A percentile compares a stretch with the other conserved stretches of the same genome.
phyloP scores from a whole-genome alignment of 345 rosid genomes.

The Gossypium arboreum region DNA sequence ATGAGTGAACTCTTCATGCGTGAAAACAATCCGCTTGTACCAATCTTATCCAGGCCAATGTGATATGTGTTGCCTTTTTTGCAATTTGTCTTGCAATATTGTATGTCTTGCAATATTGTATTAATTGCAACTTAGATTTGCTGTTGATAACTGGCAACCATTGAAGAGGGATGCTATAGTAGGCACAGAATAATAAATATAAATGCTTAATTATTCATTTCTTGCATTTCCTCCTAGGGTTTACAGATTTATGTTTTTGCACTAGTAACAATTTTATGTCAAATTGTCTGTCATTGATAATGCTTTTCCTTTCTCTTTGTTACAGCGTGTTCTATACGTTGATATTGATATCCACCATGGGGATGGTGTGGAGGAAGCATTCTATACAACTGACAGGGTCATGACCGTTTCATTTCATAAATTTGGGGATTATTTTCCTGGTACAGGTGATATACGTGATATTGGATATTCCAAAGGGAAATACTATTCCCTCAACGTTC shows the following conservation, averaged over 20 bases:
- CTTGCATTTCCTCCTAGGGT: background rate
- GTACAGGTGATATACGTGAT: constrained; percentile 58
- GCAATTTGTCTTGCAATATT: background rate
- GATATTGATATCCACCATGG: constrained; percentile 71
- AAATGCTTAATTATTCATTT: background rate
- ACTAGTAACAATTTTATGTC: background rate
- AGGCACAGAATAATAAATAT: background rate
- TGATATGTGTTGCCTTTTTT: background rate
- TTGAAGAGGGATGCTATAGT: background rate
- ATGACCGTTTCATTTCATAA: constrained; percentile 71
- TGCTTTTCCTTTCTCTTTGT: constrained; percentile 10
- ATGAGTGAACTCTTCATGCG: background rate
- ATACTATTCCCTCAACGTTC: constrained; percentile 64
- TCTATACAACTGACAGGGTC: constrained; percentile 65
- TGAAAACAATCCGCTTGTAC: background rate
- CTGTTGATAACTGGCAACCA: background rate
- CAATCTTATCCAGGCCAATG: background rate
- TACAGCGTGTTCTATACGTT: constrained; percentile 62
- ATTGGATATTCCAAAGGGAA: constrained; percentile 51
- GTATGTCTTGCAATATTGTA: background rate
- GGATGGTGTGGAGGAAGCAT: constrained; percentile 70
- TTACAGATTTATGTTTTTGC: background rate
- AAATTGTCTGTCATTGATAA: background rate
- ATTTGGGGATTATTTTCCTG: constrained; percentile 66
- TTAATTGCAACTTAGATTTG: background rate